These are phyloP conservation scores for Gryganskiella cystojenkinii DNA, from an alignment of 192 early-diverging fungal species.

Conservation along the genomic window DNA sequence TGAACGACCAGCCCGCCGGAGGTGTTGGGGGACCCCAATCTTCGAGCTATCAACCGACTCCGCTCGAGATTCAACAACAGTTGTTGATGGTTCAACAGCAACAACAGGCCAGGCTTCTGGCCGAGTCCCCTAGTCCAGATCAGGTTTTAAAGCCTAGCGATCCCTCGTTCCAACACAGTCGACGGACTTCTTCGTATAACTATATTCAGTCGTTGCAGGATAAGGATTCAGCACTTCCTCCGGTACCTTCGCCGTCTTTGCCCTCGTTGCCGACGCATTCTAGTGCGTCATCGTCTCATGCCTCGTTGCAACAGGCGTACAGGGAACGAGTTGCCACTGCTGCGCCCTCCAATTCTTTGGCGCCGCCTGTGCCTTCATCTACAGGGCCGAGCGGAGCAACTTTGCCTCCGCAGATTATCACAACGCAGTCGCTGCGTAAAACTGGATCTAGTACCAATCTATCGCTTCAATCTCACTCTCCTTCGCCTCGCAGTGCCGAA, in stretches of 20 bases:
- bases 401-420: too few species aligned
- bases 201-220: slow-evolving; percentile 10
- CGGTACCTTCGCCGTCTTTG: slow-evolving; percentile 31
- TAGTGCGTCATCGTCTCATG: neutral
- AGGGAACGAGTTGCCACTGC: too few species aligned
- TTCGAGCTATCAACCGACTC: neutral
- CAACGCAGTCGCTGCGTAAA: too few species aligned
- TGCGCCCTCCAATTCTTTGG: too few species aligned
- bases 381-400: too few species aligned
- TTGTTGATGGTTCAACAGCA: slow-evolving; percentile 16
- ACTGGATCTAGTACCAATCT: too few species aligned
- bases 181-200: slow-evolving; percentile 32
- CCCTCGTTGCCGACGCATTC: slow-evolving; percentile 19
- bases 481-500: too few species aligned
- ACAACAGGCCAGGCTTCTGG: neutral
- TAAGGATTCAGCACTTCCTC: slow-evolving; percentile 24
- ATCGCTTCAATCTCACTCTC: too few species aligned
- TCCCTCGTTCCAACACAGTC: slow-evolving; percentile 25
- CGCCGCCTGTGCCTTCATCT: too few species aligned
- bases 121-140: neutral
- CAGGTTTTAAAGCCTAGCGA: slow-evolving; percentile 15
- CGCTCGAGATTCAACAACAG: slow-evolving; percentile 35
- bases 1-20: slow-evolving; percentile 15
- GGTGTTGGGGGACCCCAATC: too few species aligned
- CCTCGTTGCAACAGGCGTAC: too few species aligned